Conservation (phyloP, 1,284 basidiomycete genomes). For the Pisolithus thermaeus region DNA sequence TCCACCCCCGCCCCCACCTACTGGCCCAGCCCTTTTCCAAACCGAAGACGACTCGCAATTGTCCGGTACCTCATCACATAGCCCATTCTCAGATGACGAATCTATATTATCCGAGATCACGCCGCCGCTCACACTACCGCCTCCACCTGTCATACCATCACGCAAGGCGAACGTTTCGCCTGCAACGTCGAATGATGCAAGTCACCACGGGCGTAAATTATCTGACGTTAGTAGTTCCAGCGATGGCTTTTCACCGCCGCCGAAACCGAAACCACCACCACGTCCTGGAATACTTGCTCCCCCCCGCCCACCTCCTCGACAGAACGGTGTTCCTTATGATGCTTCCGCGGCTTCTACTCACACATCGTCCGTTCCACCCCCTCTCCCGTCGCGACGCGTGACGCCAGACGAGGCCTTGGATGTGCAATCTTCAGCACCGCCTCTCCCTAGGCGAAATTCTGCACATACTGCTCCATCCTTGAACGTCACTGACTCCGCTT, state of each 20-base stretch:
- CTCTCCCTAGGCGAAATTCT: conserved; percentile 19
- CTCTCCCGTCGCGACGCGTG: conserved; percentile 20
- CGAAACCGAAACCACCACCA: conserved; percentile 19
- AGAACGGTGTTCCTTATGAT: conserved; percentile 2
- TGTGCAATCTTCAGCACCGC: conserved; percentile 15
- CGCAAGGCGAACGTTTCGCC: conserved; percentile 6
- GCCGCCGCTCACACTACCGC: conserved; percentile 11
- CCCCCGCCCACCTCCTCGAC: conserved; percentile 18
- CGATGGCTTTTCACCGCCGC: conserved; percentile 12
- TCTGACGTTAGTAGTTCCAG: conserved; percentile 18
- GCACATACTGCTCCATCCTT: conserved; percentile 3
- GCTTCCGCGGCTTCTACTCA: conserved; percentile 6
- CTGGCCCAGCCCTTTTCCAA: conserved; percentile 12
- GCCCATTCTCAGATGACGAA: conserved; percentile 28
- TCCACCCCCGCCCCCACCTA: conserved; percentile 6
- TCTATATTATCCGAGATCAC: conserved; percentile 22
- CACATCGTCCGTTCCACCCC: conserved; percentile 16
- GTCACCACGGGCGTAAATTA: conserved; percentile 6
- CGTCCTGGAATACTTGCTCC: conserved; percentile 13
- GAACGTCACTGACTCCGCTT: conserved; percentile 1
- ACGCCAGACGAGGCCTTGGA: conserved; percentile 10
- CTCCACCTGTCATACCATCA: conserved; percentile 5
- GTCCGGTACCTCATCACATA: conserved; percentile 15
- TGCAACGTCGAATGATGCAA: not conserved
- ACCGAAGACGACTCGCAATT: conserved; percentile 19